These are phyloP conservation scores for Senecio squalidus DNA, from an alignment of 140 eudicot genomes.

Conservation along the genomic window DNA sequence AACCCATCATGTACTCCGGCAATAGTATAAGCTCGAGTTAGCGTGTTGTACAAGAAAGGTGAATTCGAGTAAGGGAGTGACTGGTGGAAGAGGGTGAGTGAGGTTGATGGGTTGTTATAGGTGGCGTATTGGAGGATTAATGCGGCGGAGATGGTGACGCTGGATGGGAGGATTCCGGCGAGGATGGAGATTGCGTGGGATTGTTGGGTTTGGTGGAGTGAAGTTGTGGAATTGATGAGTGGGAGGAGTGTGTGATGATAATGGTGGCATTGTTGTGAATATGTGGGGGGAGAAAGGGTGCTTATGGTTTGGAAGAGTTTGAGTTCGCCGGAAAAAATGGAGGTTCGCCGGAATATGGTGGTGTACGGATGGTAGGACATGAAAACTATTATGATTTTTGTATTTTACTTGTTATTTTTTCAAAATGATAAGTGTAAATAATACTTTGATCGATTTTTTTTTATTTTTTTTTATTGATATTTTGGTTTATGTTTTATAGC, in stretches of 20 bases:
- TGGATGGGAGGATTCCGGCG: constrained; percentile 44
- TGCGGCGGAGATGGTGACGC: constrained; percentile 50
- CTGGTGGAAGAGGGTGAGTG: constrained; percentile 27
- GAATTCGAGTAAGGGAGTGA: constrained; percentile 35
- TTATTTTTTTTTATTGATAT: too few relatives aligned
- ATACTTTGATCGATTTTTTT: too few relatives aligned
- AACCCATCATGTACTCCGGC: constrained; percentile 29
- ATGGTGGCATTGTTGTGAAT: background rate
- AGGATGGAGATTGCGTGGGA: constrained; percentile 42
- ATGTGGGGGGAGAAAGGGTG: constrained; percentile 4
- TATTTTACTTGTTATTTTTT: too few relatives aligned
- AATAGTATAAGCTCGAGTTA: constrained; percentile 39
- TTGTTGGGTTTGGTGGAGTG: constrained; percentile 52
- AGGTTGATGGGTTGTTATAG: constrained; percentile 20
- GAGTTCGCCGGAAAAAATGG: constrained; percentile 15
- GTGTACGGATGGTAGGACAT: too few relatives aligned
- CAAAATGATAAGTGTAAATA: too few relatives aligned
- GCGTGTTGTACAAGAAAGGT: constrained; percentile 57
- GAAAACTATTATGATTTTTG: too few relatives aligned
- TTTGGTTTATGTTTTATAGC: too few relatives aligned
- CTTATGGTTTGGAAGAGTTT: constrained; percentile 3
- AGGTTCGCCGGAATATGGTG: constrained; percentile 13
- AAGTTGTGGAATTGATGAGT: constrained; percentile 16
- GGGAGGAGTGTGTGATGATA: constrained; percentile 26
- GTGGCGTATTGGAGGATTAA: constrained; percentile 63